Evolutionary conservation across 495 filamentous ascomycete genomes (phyloP).

Genomic region (Baudoinia panamericana): DNA sequence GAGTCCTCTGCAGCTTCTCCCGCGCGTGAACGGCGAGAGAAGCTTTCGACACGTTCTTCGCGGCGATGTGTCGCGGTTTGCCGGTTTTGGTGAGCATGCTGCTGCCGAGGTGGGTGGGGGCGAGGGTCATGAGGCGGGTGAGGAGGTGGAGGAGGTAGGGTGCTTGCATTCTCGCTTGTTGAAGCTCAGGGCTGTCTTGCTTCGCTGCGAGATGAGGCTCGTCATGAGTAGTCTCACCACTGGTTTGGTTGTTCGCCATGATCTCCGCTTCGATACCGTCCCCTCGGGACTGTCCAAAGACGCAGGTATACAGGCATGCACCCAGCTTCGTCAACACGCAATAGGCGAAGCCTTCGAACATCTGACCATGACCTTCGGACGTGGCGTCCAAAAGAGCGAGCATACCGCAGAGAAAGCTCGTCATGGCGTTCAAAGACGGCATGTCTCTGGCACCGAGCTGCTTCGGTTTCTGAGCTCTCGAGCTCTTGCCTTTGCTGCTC

Average conservation of each 20-base stretch:
- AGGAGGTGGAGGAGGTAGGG: conserved; percentile 24
- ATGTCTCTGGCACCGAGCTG: conserved; percentile 2
- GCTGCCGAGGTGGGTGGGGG: conserved; percentile 22
- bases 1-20: conserved; percentile 27
- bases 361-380: conserved; percentile 15
- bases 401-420: conserved; percentile 12
- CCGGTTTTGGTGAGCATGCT: not conserved
- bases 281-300: conserved; percentile 20
- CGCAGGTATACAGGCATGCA: conserved; percentile 19
- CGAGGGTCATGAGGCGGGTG: conserved; percentile 22
- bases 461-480: conserved; percentile 5
- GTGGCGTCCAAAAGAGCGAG: conserved; percentile 14
- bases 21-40: conserved; percentile 20
- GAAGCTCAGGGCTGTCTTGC: conserved; percentile 6
- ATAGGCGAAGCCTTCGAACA: conserved; percentile 30
- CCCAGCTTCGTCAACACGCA: conserved; percentile 23
- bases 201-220: not conserved
- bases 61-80: conserved; percentile 2
- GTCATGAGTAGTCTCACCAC: conserved; percentile 2
- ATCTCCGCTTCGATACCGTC: conserved; percentile 22
- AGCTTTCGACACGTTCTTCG: conserved; percentile 12
- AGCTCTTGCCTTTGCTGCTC: conserved; percentile 1
- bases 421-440: conserved; percentile 2
- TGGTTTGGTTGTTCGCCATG: not conserved
- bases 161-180: conserved; percentile 20